Evolutionary conservation across 371 early-diverging fungal species (phyloP).

Genomic region (Lichtheimia corymbifera): DNA sequence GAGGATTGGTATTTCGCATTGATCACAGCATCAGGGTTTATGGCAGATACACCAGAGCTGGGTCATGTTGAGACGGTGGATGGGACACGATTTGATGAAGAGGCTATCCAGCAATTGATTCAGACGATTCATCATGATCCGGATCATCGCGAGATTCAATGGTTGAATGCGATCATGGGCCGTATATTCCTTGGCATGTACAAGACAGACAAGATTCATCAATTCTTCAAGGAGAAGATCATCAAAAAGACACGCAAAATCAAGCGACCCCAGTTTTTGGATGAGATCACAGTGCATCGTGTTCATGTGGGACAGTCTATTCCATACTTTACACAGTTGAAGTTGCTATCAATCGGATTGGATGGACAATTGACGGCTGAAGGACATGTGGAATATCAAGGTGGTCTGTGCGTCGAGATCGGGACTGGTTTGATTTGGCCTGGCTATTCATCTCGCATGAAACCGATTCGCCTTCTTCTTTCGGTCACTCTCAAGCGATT

Average conservation of each 20-base stretch:
- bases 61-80: conserved; percentile 40
- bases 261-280: conserved; percentile 72
- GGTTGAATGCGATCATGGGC: conserved; percentile 92
- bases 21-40: conserved; percentile 39
- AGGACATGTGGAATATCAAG: conserved; percentile 76
- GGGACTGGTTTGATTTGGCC: conserved; percentile 56
- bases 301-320: conserved; percentile 80
- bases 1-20: conserved; percentile 87
- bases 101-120: conserved; percentile 51
- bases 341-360: conserved; percentile 61
- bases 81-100: conserved; percentile 49
- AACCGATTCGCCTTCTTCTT: conserved; percentile 77
- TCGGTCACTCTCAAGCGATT: conserved; percentile 68
- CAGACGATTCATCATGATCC: conserved; percentile 55
- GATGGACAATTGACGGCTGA: conserved; percentile 76
- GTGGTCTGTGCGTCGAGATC: conserved; percentile 71
- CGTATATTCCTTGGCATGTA: conserved; percentile 73
- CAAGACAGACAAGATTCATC: conserved; percentile 61
- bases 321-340: conserved; percentile 78
- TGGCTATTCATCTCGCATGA: conserved; percentile 50
- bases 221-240: conserved; percentile 64
- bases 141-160: conserved; percentile 61
- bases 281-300: conserved; percentile 74
- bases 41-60: conserved; percentile 23
- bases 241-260: conserved; percentile 62